Conservation (phyloP, 805 yeast species). For the Barnettozyma salicaria region DNA sequence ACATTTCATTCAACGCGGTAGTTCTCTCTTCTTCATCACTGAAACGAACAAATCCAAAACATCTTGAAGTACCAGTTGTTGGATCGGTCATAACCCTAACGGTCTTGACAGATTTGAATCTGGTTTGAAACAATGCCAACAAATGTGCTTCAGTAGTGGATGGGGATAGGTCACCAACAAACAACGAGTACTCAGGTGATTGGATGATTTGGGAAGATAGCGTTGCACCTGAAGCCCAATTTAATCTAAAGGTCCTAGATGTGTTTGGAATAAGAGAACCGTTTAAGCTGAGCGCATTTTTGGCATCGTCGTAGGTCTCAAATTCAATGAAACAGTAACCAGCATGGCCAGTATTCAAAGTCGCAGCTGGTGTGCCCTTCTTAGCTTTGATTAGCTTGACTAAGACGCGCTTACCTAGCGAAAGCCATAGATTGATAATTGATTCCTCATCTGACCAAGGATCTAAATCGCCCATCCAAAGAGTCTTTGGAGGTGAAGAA, state of each 20-base stretch:
- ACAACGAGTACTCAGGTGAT: conserved; percentile 69
- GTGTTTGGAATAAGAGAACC: conserved; percentile 59
- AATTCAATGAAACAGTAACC: conserved; percentile 82
- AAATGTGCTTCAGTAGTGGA: conserved; percentile 76
- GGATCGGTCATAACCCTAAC: conserved; percentile 87
- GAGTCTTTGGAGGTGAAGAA: conserved; percentile 53
- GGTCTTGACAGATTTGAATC: conserved; percentile 62
- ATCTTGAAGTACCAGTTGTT: conserved; percentile 65
- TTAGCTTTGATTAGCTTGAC: conserved; percentile 61
- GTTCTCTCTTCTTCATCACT: conserved; percentile 63
- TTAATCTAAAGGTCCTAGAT: conserved; percentile 62
- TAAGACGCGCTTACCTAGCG: conserved; percentile 47
- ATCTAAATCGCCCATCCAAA: conserved; percentile 88
- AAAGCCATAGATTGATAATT: conserved; percentile 53
- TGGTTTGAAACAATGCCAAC: conserved; percentile 62
- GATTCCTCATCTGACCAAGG: conserved; percentile 70
- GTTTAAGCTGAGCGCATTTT: conserved; percentile 58
- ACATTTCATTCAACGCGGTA: conserved; percentile 66
- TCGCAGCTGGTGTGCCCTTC: conserved; percentile 33
- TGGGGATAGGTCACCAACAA: conserved; percentile 80
- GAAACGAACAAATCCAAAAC: conserved; percentile 78
- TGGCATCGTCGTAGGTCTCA: conserved; percentile 61
- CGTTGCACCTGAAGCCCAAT: conserved; percentile 85
- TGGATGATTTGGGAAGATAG: conserved; percentile 63
- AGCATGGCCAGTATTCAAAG: conserved; percentile 35